These are phyloP conservation scores for Cymbidium sinense DNA, from an alignment of 106 monocot species.

Conservation along the genomic window DNA sequence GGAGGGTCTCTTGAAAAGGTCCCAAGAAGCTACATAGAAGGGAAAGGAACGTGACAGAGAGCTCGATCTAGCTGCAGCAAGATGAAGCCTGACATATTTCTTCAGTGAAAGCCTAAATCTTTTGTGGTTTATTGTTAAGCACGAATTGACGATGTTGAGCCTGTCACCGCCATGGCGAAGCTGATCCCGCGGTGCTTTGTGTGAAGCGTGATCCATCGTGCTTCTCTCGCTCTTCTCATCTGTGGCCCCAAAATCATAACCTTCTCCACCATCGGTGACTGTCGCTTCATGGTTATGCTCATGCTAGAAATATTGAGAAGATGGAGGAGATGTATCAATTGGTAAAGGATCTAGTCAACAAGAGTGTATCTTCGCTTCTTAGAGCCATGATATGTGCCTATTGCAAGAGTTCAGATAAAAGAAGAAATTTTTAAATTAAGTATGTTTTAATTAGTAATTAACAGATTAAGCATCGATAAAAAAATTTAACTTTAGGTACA, in stretches of 20 bases:
- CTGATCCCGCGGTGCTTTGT: not conserved
- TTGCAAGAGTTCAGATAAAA: constrained; percentile 46
- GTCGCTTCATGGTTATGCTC: constrained; percentile 46
- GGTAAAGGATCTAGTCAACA: constrained; percentile 35
- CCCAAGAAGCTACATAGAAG: not conserved
- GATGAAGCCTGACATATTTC: not conserved
- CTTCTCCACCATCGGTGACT: not conserved
- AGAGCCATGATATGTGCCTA: constrained; percentile 75
- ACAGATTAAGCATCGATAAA: too few species aligned
- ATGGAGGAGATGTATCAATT: constrained; percentile 69
- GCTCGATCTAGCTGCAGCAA: not conserved
- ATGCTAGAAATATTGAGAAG: constrained; percentile 48
- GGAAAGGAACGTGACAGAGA: not conserved
- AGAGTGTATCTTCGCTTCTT: constrained; percentile 24
- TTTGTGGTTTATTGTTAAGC: not conserved
- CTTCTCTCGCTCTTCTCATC: too few species aligned
- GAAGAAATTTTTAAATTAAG: too few species aligned
- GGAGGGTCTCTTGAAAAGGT: not conserved
- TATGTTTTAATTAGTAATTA: too few species aligned
- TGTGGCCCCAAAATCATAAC: not conserved
- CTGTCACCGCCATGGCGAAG: constrained; percentile 9
- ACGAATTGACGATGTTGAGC: not conserved
- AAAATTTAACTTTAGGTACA: too few species aligned
- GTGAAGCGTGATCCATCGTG: not conserved
- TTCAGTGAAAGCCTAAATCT: too few species aligned